Evolutionary conservation across 352 stramenopile genomes (phyloP).

Genomic region (Phytophthora multivora): DNA sequence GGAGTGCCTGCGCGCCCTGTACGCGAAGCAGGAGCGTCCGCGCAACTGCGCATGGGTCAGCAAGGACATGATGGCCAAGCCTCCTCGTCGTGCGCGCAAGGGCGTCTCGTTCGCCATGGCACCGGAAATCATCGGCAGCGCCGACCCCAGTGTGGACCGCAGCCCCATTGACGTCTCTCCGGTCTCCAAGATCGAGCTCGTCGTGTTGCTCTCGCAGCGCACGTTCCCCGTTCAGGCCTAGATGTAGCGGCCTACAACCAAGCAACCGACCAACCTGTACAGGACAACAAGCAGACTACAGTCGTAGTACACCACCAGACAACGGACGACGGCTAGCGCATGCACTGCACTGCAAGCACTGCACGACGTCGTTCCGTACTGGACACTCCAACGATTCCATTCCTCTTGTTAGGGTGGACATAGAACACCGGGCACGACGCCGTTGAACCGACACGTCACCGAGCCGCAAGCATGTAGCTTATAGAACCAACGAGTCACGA

Average conservation of each 20-base stretch:
- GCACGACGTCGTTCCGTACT: conserved; percentile 3
- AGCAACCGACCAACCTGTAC: conserved; percentile 7
- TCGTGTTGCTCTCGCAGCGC: conserved; percentile 74
- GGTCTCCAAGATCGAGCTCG: conserved; percentile 74
- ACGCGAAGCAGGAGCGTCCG: conserved; percentile 61
- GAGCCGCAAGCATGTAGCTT: conserved; percentile 26
- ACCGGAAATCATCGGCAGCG: conserved; percentile 72
- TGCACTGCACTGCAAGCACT: not conserved
- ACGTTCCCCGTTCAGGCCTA: conserved; percentile 65
- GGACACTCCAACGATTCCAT: conserved; percentile 12
- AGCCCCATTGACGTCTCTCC: conserved; percentile 78
- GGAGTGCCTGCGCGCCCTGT: conserved; percentile 77
- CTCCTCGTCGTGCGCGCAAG: conserved; percentile 43
- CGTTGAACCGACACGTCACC: conserved; percentile 5
- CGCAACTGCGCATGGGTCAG: conserved; percentile 51
- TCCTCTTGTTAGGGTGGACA: conserved; percentile 21
- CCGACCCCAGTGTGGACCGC: conserved; percentile 74
- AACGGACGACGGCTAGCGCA: conserved; percentile 14
- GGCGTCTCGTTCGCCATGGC: conserved; percentile 69
- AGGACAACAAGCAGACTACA: conserved; percentile 35
- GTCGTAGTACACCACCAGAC: conserved; percentile 29
- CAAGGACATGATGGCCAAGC: conserved; percentile 56
- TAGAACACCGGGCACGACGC: conserved; percentile 13
- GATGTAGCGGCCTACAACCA: conserved; percentile 3
- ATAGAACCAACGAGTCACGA: conserved; percentile 25